phyloP scores from a whole-genome alignment of 805 yeast genomes.

The Saccharomycopsis microspora region DNA sequence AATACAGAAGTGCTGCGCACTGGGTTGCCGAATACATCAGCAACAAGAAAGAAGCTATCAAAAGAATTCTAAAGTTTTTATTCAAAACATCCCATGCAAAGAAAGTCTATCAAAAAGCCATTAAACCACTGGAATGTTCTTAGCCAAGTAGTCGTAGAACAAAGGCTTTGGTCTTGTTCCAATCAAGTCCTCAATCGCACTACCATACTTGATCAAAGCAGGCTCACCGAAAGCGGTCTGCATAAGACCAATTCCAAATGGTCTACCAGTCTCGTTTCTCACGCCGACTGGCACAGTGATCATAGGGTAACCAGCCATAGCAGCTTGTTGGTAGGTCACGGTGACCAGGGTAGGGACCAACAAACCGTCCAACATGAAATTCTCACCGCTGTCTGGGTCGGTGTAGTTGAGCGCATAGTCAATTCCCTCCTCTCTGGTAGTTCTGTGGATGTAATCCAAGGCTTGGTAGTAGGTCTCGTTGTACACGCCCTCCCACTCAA shows the following conservation, averaged over 20 bases:
- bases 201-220: conserved; percentile 21
- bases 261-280: conserved; percentile 18
- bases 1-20: no score
- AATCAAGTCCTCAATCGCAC: conserved; percentile 22
- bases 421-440: conserved; percentile 23
- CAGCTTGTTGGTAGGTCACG: conserved; percentile 23
- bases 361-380: conserved; percentile 20
- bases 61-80: no score
- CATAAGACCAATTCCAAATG: conserved; percentile 22
- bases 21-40: no score
- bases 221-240: conserved; percentile 23
- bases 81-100: no score
- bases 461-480: conserved; percentile 24
- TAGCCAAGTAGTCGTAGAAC: conserved; percentile 20
- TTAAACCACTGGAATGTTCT: conserved; percentile 19
- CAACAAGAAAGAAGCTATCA: no score
- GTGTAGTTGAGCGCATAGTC: conserved; percentile 23
- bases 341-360: conserved; percentile 19
- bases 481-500: conserved; percentile 21
- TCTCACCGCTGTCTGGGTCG: conserved; percentile 20
- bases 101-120: no score
- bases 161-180: conserved; percentile 18
- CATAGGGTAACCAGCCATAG: conserved; percentile 24
- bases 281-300: conserved; percentile 21
- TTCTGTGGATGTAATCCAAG: conserved; percentile 21